These are phyloP conservation scores for Linnemannia hyalina DNA, from an alignment of 192 early-diverging fungal species.

Conservation along the genomic window DNA sequence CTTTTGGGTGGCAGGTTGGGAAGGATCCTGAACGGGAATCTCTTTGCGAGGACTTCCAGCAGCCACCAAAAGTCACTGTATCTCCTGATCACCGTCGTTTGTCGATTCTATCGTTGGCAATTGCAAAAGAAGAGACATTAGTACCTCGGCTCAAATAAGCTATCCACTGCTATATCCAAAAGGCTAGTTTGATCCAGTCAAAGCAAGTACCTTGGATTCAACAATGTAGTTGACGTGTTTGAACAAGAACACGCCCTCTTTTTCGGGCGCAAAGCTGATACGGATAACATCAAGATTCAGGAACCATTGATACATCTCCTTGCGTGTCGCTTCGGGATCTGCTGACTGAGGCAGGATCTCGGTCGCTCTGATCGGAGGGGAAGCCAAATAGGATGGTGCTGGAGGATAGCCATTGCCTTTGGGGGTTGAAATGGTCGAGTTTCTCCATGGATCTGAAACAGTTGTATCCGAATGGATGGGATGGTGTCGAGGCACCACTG, in stretches of 20 bases:
- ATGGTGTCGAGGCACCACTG: slow-evolving; percentile 27
- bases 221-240: slow-evolving; percentile 93
- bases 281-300: slow-evolving; percentile 66
- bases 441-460: slow-evolving; percentile 71
- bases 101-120: slow-evolving; percentile 49
- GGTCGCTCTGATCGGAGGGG: slow-evolving; percentile 27
- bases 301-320: slow-evolving; percentile 68
- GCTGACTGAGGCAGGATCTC: slow-evolving; percentile 15
- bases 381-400: slow-evolving; percentile 53
- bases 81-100: slow-evolving; percentile 76
- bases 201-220: slow-evolving; percentile 69
- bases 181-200: not conserved
- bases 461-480: slow-evolving; percentile 41
- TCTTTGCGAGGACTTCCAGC: slow-evolving; percentile 77
- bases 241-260: slow-evolving; percentile 72
- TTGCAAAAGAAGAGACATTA: not conserved
- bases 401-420: slow-evolving; percentile 46
- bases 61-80: slow-evolving; percentile 96
- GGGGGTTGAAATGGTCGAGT: slow-evolving; percentile 23
- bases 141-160: not conserved
- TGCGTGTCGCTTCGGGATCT: slow-evolving; percentile 32
- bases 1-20: slow-evolving; percentile 92
- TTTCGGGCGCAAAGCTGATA: slow-evolving; percentile 64
- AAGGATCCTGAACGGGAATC: slow-evolving; percentile 87
- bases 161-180: not conserved